Percentiles rank a stretch among this genome's conserved stretches.
phyloP scores from a whole-genome alignment of 805 yeast genomes.

The Clavispora santaluciae region DNA sequence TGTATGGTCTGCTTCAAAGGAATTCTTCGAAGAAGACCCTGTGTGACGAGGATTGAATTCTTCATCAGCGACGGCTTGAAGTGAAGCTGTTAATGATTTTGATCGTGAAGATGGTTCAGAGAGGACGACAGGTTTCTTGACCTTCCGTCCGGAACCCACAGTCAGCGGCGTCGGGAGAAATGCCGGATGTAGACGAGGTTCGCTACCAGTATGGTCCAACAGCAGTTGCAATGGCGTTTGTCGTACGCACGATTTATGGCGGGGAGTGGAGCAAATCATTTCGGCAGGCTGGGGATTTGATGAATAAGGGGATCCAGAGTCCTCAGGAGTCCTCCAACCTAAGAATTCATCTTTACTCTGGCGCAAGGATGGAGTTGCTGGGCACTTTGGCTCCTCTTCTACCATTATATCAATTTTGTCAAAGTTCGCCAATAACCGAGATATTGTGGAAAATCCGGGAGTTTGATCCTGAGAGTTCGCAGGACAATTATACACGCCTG shows the following conservation, averaged over 20 bases:
- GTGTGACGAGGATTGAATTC: background rate
- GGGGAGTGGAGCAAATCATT: background rate
- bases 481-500: background rate
- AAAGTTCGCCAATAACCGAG: background rate
- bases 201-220: background rate
- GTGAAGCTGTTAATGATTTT: slow-evolving; percentile 4
- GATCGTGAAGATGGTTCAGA: slow-evolving; percentile 3
- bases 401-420: background rate
- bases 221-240: too few species aligned
- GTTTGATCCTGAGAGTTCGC: background rate
- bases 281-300: background rate
- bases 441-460: background rate
- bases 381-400: background rate
- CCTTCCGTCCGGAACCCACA: slow-evolving; percentile 12
- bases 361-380: background rate
- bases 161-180: slow-evolving; percentile 16
- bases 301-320: background rate
- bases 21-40: background rate
- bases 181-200: background rate
- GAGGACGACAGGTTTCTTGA: background rate
- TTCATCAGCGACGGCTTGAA: slow-evolving; percentile 1
- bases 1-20: background rate
- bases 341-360: background rate
- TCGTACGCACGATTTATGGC: too few species aligned
- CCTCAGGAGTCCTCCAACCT: background rate